Conservation (phyloP, 2,329 filamentous ascomycete species). For the Monilinia aucupariae region DNA sequence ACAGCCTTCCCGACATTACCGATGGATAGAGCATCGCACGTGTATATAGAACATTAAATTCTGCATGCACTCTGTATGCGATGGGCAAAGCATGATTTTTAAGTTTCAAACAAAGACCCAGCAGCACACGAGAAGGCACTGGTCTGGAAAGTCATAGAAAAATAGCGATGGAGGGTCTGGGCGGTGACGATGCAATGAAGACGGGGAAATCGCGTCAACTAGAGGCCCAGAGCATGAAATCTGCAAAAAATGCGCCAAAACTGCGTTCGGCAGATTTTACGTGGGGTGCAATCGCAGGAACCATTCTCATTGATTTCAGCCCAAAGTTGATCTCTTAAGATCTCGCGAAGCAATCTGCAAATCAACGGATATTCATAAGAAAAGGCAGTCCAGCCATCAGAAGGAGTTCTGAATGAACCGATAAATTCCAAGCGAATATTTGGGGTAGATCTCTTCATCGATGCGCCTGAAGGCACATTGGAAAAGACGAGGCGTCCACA, state of each 20-base stretch:
- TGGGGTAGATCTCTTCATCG: background rate
- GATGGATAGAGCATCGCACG: no score
- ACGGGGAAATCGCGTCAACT: no score
- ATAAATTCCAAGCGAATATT: no score
- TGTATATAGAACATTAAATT: background rate
- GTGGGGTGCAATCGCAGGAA: background rate
- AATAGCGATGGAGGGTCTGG: background rate
- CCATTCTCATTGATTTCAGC: background rate
- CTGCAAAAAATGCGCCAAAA: background rate
- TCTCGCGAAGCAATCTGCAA: background rate
- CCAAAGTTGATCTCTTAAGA: background rate
- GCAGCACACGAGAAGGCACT: background rate
- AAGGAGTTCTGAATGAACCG: background rate
- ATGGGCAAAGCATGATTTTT: background rate
- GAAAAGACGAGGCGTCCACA: background rate
- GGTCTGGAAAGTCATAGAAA: background rate
- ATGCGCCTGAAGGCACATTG: background rate
- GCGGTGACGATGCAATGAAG: background rate
- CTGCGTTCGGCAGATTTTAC: background rate
- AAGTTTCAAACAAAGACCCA: background rate
- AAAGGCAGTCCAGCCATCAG: background rate
- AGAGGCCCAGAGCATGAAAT: background rate
- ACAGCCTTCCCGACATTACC: no score
- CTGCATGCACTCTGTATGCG: background rate
- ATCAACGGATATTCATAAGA: background rate